phyloP scores from a whole-genome alignment of 768 basidiomycete species.

The Hortiboletus flavorubellus region DNA sequence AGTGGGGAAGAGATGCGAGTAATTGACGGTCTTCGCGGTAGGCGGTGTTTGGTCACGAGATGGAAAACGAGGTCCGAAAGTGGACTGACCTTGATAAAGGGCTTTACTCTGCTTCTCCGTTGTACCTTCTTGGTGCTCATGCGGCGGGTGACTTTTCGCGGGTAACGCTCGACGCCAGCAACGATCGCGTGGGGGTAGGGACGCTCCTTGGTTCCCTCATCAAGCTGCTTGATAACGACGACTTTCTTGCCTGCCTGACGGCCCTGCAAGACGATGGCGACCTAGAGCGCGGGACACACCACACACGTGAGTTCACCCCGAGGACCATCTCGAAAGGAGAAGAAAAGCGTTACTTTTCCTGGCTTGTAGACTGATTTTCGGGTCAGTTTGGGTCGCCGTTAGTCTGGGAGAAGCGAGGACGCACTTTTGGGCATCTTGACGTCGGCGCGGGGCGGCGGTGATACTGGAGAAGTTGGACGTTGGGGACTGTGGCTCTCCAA shows the following conservation, averaged over 20 bases:
- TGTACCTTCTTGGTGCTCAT: conserved; percentile 97
- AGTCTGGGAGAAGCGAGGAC: neutral
- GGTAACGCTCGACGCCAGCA: conserved; percentile 97
- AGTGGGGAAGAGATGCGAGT: conserved; percentile 98
- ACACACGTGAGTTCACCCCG: conserved; percentile 1
- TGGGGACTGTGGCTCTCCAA: conserved; percentile 13
- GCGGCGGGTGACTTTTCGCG: conserved; percentile 92
- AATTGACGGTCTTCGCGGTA: conserved; percentile 76
- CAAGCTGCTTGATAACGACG: conserved; percentile 95
- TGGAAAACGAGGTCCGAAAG: neutral
- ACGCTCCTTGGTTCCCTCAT: conserved; percentile 95
- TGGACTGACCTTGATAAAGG: conserved; percentile 91
- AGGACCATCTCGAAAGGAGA: neutral
- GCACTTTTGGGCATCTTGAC: conserved; percentile 44
- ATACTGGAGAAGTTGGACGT: conserved; percentile 19
- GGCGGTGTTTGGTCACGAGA: neutral
- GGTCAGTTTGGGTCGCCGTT: conserved; percentile 11
- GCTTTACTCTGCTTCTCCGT: conserved; percentile 95
- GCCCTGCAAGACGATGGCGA: conserved; percentile 96
- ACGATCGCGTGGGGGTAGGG: conserved; percentile 98
- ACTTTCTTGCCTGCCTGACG: conserved; percentile 99
- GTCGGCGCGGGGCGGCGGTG: conserved; percentile 27
- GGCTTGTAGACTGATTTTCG: conserved; percentile 78
- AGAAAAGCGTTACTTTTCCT: conserved; percentile 64
- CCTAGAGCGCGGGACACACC: conserved; percentile 40